phyloP scores from a whole-genome alignment of 129 eudicot genomes.

The Lactuca saligna region DNA sequence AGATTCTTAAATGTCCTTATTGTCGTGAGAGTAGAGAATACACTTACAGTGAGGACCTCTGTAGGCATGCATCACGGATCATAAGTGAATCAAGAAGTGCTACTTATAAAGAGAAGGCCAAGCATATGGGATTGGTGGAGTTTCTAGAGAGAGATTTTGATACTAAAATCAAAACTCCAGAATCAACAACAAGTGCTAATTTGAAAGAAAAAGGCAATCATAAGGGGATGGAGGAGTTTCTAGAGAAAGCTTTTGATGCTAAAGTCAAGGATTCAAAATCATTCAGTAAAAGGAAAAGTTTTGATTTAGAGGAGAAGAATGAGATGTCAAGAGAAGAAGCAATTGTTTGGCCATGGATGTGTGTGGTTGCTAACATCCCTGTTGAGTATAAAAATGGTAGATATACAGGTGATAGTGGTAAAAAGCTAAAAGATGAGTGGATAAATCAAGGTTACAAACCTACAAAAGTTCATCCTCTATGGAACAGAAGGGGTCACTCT shows the following conservation, averaged over 20 bases:
- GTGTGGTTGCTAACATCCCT: conserved; percentile 61
- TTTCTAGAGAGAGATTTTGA: conserved; percentile 34
- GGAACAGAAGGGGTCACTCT: conserved; percentile 57
- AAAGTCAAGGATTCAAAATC: conserved; percentile 14
- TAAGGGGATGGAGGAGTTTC: conserved; percentile 26
- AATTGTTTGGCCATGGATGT: conserved; percentile 78
- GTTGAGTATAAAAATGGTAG: conserved; percentile 34
- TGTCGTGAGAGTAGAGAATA: conserved; percentile 46
- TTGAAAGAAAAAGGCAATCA: conserved; percentile 60
- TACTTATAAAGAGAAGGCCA: conserved; percentile 47
- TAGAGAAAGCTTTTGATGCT: conserved; percentile 26
- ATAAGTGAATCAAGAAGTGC: conserved; percentile 49
- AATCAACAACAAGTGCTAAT: conserved; percentile 47
- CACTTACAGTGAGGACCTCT: conserved; percentile 32
- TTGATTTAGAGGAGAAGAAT: background rate
- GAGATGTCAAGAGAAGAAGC: conserved; percentile 37
- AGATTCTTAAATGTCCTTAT: conserved; percentile 49
- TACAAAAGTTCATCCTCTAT: conserved; percentile 56
- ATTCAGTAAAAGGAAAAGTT: background rate
- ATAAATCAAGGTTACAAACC: conserved; percentile 53
- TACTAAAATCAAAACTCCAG: background rate
- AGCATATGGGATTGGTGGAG: conserved; percentile 51
- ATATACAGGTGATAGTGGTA: conserved; percentile 55
- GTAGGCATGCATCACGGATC: conserved; percentile 61
- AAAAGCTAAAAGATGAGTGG: conserved; percentile 53